Percentiles rank a stretch among this genome's conserved stretches.
Conservation (phyloP, 345 rosid species). For the Salix purpurea region DNA sequence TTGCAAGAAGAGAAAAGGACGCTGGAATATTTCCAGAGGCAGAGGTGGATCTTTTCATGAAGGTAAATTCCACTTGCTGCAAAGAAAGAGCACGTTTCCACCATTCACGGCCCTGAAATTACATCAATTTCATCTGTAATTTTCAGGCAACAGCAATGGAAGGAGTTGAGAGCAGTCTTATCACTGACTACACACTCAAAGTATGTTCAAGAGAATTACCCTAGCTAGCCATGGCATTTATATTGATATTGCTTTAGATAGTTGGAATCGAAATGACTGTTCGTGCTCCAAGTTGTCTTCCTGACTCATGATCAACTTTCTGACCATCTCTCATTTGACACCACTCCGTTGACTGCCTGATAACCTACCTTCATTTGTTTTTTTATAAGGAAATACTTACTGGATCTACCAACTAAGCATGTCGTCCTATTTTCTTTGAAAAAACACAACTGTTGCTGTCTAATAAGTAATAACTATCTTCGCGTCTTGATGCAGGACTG, state of each 20-base stretch:
- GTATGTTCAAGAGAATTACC: conserved; percentile 34
- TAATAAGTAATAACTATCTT: too few species aligned
- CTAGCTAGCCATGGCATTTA: not conserved
- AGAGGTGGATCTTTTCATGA: conserved; percentile 93
- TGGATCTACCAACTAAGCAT: not conserved
- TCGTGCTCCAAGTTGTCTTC: not conserved
- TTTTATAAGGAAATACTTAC: not conserved
- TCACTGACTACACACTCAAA: conserved; percentile 85
- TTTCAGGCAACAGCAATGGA: conserved; percentile 68
- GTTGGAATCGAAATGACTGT: not conserved
- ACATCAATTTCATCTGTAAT: not conserved
- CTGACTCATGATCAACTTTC: not conserved
- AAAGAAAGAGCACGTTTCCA: not conserved
- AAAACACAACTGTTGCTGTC: not conserved
- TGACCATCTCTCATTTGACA: not conserved
- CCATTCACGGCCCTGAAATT: not conserved
- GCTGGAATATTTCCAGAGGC: conserved; percentile 81
- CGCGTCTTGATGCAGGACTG: not conserved
- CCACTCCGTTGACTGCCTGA: not conserved
- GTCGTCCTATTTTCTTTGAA: not conserved
- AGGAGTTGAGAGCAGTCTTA: conserved; percentile 71
- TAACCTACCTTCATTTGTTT: not conserved
- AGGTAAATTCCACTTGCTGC: conserved; percentile 31
- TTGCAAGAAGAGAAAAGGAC: conserved; percentile 77
- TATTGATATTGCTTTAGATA: not conserved